These are phyloP conservation scores for Pestalotiopsis sp. DNA, from an alignment of 2,329 filamentous ascomycete species.

Conservation along the genomic window DNA sequence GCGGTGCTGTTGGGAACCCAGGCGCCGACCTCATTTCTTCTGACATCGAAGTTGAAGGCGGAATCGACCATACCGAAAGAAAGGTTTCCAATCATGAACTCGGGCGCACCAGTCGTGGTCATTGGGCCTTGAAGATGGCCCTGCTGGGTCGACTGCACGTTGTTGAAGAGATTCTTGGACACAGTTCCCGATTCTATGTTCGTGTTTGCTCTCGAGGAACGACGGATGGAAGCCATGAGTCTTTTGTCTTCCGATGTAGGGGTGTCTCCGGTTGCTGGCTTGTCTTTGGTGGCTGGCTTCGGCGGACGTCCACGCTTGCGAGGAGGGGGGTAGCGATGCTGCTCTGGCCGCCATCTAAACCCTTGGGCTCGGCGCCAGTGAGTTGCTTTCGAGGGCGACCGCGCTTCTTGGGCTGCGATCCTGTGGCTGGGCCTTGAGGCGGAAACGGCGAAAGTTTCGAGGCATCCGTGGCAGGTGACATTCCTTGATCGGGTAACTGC, in stretches of 20 bases:
- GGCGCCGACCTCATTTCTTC: background rate
- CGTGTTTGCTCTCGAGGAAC: background rate
- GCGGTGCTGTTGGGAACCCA: background rate
- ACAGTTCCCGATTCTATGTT: too few species aligned
- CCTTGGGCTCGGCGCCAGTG: background rate
- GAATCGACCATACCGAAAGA: too few species aligned
- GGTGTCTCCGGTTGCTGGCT: background rate
- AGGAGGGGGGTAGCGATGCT: background rate
- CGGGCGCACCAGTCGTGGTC: background rate
- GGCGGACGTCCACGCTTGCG: slow-evolving; percentile 4
- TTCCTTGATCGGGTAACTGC: too few species aligned
- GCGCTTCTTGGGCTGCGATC: background rate
- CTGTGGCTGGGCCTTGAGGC: background rate
- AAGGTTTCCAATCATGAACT: background rate
- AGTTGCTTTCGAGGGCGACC: slow-evolving; percentile 10
- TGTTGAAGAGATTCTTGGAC: background rate
- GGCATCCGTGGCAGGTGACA: background rate
- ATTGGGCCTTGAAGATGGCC: background rate
- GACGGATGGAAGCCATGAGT: background rate
- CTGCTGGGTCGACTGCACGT: background rate
- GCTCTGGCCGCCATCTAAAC: too few species aligned
- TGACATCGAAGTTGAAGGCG: too few species aligned
- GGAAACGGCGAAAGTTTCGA: background rate
- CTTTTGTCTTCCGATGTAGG: background rate
- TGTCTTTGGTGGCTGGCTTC: background rate